Evolutionary conservation across 75 land plant species (phyloP), one percentile per base, ranked within the genome.

Genomic region (Pinus taeda): DNA sequence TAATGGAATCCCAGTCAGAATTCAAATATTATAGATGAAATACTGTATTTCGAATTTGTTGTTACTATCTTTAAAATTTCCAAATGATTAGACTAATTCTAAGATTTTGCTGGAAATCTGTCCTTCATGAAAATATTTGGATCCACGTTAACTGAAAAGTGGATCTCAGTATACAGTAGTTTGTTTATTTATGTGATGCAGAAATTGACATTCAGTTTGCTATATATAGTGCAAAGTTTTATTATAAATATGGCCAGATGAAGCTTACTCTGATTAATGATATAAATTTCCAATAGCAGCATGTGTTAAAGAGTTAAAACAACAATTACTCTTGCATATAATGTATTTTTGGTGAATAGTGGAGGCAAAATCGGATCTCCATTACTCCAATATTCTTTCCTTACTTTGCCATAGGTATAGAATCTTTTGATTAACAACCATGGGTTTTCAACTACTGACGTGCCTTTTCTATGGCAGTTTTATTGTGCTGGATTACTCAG

Each of bases 401-500:
- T 15, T 56, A 7, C 49, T 42, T 77, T 59, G 20, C 36, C 42
- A 20, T 75, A 6, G 24, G 30, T 15, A 17, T 62, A 49, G n/a
- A 29, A 21, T 26, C 11, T 63, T 74, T 73, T 6, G 26, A 29
- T 64, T n/a, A 18, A 20, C 33, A 64, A 61, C 55, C 15, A 63
- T 57, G 30, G 18, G 6, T 24, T 20, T 59, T 58, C 33, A 15
- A n/a, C 20, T 24, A 75, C 20, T n/a, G 59, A 20, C 53, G 8
- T 59, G 59, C 3, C 61, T 75, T 57, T 74, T 75, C 9, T 74
- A 57, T 80, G 73, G 77, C 94, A 97, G 99, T 95, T 65, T 79
- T 97, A 12, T 77, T 97, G 29, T 93, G 94, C 80, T 97, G 99
- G 99, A 91, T 93, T 53, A 97, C 99, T 26, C 88, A 79, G 57